These are phyloP conservation scores for Collybia mongolica DNA, from an alignment of 768 basidiomycete species.

Conservation along the genomic window DNA sequence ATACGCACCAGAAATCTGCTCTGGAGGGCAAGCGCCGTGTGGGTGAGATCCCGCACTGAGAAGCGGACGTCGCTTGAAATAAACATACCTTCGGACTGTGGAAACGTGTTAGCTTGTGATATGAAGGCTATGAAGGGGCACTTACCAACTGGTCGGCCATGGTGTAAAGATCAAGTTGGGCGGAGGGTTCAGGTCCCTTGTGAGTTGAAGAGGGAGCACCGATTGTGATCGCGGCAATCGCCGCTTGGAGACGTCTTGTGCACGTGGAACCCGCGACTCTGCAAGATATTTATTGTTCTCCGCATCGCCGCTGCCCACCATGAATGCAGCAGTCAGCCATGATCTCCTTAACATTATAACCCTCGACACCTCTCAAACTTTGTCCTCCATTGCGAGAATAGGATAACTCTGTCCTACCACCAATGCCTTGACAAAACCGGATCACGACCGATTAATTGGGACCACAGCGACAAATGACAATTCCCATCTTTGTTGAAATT, in stretches of 20 bases:
- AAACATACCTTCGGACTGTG: constrained; percentile 57
- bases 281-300: no score
- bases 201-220: background rate
- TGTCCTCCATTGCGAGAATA: no score
- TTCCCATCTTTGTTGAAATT: no score
- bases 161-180: constrained; percentile 10
- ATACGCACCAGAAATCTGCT: constrained; percentile 84
- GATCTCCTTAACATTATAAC: no score
- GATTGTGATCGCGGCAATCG: constrained; percentile 21
- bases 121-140: constrained; percentile 8
- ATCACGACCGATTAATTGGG: no score
- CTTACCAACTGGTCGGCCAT: constrained; percentile 64
- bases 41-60: constrained; percentile 1
- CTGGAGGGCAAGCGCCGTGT: constrained; percentile 35
- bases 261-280: no score
- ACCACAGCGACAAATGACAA: no score
- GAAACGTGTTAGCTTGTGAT: background rate
- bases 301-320: no score
- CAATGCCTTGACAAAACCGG: no score
- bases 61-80: constrained; percentile 6
- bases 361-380: no score
- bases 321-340: no score
- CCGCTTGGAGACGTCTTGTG: constrained; percentile 8
- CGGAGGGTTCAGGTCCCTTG: constrained; percentile 3
- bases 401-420: no score